Conservation (phyloP, 2,329 filamentous ascomycete genomes). For the Sporothrix globosa region DNA sequence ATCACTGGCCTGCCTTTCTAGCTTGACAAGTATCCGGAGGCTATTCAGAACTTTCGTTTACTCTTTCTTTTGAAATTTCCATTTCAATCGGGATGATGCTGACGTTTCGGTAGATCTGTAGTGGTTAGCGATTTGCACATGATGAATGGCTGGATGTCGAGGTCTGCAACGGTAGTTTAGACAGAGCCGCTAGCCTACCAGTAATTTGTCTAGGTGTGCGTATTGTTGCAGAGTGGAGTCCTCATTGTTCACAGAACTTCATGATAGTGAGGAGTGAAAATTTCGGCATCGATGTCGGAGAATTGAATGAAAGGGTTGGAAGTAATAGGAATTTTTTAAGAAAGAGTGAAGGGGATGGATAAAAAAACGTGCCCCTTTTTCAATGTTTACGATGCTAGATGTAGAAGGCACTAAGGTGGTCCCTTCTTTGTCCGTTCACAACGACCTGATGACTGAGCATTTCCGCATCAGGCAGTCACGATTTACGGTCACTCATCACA, state of each 20-base stretch:
- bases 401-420: constrained; percentile 18
- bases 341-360: neutral
- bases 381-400: neutral
- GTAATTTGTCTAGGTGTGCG: neutral
- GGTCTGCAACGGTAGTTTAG: neutral
- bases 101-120: neutral
- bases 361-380: neutral
- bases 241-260: neutral
- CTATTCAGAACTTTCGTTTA: too few relatives aligned
- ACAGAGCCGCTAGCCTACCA: constrained; percentile 23
- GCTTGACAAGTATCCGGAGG: neutral
- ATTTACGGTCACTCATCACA: neutral
- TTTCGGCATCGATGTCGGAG: neutral
- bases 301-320: neutral
- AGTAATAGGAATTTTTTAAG: neutral
- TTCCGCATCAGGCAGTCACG: neutral
- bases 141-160: neutral
- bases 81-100: neutral
- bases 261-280: constrained; percentile 3
- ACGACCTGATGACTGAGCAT: constrained; percentile 13
- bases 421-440: neutral
- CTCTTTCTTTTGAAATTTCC: neutral
- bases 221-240: neutral
- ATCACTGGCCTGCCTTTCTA: neutral
- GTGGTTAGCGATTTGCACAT: neutral